Evolutionary conservation across 2,329 filamentous ascomycete species (phyloP).

Genomic region (Mariannaea sp.): DNA sequence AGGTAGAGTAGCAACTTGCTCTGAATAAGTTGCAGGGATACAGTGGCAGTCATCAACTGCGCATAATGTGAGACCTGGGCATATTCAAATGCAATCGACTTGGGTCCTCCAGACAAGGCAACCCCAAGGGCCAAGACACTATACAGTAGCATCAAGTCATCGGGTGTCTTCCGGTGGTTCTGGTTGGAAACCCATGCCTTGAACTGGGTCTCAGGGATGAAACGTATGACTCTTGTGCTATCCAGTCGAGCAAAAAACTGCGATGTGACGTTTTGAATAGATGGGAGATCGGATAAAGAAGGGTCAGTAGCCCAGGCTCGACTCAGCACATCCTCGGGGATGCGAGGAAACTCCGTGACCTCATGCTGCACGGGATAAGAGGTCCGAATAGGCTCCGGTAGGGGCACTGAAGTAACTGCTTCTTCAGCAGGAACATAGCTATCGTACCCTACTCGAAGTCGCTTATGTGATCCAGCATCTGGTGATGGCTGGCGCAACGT

Average conservation of each 20-base stretch:
- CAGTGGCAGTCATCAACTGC: conserved; percentile 39
- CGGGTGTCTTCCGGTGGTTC: conserved; percentile 46
- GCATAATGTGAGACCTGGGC: conserved; percentile 63
- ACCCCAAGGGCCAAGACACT: conserved; percentile 49
- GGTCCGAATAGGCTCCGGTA: conserved; percentile 46
- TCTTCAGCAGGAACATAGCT: conserved; percentile 47
- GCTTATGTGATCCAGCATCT: conserved; percentile 51
- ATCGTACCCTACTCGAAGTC: conserved; percentile 54
- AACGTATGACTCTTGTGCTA: conserved; percentile 48
- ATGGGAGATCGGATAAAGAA: conserved; percentile 51
- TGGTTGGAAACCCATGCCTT: conserved; percentile 45
- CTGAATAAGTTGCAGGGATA: conserved; percentile 66
- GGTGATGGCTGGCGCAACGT: conserved; percentile 41
- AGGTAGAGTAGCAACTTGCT: conserved; percentile 68
- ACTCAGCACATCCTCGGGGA: conserved; percentile 54
- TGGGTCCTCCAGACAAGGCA: conserved; percentile 45
- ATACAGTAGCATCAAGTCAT: conserved; percentile 54
- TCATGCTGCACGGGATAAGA: conserved; percentile 45
- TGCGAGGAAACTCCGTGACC: conserved; percentile 49
- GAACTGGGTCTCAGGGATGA: conserved; percentile 49
- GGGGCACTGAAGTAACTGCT: conserved; percentile 37
- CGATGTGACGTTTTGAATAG: conserved; percentile 45
- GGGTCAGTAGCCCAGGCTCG: conserved; percentile 57
- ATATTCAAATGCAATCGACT: conserved; percentile 46
- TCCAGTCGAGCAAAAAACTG: conserved; percentile 51